Conservation (phyloP, 495 filamentous ascomycete species). For the Aspergillus saccharolyticus region DNA sequence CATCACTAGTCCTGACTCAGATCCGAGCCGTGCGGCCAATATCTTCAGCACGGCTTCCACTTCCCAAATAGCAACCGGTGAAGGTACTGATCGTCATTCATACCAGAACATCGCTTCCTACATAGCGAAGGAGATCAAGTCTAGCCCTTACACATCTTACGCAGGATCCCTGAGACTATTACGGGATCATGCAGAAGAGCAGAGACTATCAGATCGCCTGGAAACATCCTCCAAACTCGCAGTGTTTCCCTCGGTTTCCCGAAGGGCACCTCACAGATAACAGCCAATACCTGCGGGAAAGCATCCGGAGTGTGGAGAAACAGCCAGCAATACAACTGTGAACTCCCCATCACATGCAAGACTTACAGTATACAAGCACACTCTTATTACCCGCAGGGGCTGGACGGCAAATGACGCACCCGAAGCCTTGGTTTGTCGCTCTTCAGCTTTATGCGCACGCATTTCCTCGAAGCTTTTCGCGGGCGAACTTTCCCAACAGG, state of each 20-base stretch:
- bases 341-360: not conserved
- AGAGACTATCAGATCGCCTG: not conserved
- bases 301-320: not conserved
- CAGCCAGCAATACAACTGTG: not conserved
- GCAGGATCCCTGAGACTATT: not conserved
- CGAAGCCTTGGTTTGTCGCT: not conserved
- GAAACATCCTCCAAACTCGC: not conserved
- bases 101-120: not conserved
- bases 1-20: not conserved
- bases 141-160: not conserved
- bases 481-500: not conserved
- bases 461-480: not conserved
- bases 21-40: not conserved
- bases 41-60: not conserved
- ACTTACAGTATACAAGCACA: not conserved
- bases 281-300: constrained; percentile 1
- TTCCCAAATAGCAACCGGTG: not conserved
- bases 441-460: not conserved
- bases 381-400: not conserved
- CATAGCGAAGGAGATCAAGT: not conserved
- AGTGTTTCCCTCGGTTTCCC: constrained; percentile 12
- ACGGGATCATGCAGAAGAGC: not conserved
- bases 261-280: constrained; percentile 1
- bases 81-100: not conserved
- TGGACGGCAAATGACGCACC: not conserved